phyloP scores from a whole-genome alignment of 108 stramenopile genomes.

The Fistulifera pelliculosa region DNA sequence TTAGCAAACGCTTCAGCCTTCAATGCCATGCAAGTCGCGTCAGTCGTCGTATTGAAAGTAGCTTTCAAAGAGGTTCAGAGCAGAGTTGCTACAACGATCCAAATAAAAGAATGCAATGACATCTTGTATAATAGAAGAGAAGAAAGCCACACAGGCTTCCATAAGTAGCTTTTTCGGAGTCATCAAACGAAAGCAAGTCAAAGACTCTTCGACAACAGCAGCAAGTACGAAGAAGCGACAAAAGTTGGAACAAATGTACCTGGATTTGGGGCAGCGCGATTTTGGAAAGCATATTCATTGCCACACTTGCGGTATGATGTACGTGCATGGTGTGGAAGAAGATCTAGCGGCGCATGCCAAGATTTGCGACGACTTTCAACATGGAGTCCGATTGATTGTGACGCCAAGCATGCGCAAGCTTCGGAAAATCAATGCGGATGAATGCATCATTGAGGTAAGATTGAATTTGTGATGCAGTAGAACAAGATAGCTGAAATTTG shows the following conservation, averaged over 20 bases:
- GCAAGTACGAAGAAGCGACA: conserved; percentile 3
- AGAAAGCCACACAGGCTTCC: no score
- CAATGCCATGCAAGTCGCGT: no score
- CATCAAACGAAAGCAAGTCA: no score
- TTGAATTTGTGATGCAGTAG: neutral
- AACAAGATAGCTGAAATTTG: neutral
- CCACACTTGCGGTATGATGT: conserved; percentile 57
- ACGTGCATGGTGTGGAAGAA: conserved; percentile 56
- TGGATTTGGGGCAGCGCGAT: conserved; percentile 68
- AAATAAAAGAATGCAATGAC: no score
- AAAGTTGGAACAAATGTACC: conserved; percentile 42
- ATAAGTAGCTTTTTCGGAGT: no score
- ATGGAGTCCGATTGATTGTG: conserved; percentile 41
- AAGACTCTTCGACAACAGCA: no score
- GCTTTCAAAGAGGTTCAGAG: no score
- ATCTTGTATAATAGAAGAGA: no score
- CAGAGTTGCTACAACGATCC: no score
- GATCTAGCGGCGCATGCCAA: conserved; percentile 43
- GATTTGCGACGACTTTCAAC: conserved; percentile 39
- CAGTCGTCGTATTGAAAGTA: no score
- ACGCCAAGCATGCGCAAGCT: neutral
- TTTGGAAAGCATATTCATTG: conserved; percentile 61
- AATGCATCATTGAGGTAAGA: conserved; percentile 16
- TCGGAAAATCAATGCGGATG: neutral
- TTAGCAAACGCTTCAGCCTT: no score